Evolutionary conservation across 305 asterid species (phyloP).

Genomic region (Fraxinus dipetala): DNA sequence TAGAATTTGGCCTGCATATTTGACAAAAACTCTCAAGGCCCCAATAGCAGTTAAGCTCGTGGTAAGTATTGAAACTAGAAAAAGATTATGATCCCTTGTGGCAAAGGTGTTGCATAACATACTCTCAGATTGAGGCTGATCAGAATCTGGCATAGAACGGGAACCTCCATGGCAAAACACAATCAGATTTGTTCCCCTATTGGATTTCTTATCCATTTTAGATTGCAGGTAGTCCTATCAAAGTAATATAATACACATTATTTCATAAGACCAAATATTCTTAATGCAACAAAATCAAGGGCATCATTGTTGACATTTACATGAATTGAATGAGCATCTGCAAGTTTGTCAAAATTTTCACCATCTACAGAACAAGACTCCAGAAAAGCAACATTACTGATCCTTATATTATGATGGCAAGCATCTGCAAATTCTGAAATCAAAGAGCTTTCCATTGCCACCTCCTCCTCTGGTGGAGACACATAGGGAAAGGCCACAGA

Average conservation of each 20-base stretch:
- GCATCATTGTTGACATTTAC: conserved; percentile 39
- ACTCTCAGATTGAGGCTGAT: conserved; percentile 60
- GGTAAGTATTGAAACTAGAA: not conserved
- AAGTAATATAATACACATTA: conserved; percentile 19
- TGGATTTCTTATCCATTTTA: conserved; percentile 44
- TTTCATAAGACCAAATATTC: conserved; percentile 15
- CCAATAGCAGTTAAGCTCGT: conserved; percentile 16
- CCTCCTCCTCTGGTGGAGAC: conserved; percentile 55
- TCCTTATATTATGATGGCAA: conserved; percentile 54
- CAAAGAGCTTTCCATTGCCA: conserved; percentile 64
- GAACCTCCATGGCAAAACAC: conserved; percentile 64
- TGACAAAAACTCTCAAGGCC: conserved; percentile 21
- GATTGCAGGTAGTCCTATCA: conserved; percentile 65
- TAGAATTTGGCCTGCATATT: conserved; percentile 64
- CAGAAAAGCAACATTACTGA: conserved; percentile 51
- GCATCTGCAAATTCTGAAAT: conserved; percentile 64
- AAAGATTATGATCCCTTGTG: conserved; percentile 5
- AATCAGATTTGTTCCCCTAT: conserved; percentile 55
- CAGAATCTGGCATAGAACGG: conserved; percentile 34
- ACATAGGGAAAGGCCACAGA: conserved; percentile 83
- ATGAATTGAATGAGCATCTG: conserved; percentile 56
- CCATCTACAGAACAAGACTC: conserved; percentile 71
- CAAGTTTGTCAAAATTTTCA: conserved; percentile 54
- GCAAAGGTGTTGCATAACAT: conserved; percentile 24
- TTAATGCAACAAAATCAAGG: not conserved